These are phyloP conservation scores for Malus asiatica DNA, from an alignment of 306 rosid genomes.

Conservation along the genomic window DNA sequence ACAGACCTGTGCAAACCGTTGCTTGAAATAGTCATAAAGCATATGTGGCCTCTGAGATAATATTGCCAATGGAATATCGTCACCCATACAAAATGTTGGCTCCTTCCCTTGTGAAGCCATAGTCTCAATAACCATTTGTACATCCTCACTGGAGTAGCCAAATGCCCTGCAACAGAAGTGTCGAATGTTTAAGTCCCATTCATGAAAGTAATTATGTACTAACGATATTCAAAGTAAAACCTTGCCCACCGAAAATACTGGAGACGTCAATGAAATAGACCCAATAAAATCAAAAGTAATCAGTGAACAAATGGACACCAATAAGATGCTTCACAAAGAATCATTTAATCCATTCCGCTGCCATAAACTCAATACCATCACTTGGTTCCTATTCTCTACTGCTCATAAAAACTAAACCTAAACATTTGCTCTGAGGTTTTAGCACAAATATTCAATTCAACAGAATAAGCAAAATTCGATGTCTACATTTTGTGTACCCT, in stretches of 20 bases:
- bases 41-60: conserved; percentile 87
- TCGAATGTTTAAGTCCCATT: conserved; percentile 22
- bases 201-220: conserved; percentile 10
- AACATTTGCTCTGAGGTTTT: neutral
- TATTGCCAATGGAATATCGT: conserved; percentile 88
- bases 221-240: conserved; percentile 16
- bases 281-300: neutral
- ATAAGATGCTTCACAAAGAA: neutral
- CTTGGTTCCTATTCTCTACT: neutral
- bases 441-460: neutral
- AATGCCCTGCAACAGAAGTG: conserved; percentile 71
- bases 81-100: conserved; percentile 98
- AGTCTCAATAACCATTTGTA: conserved; percentile 89
- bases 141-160: conserved; percentile 99
- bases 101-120: conserved; percentile 99
- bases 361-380: neutral
- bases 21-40: conserved; percentile 95
- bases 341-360: neutral
- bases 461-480: neutral
- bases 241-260: conserved; percentile 9
- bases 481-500: neutral
- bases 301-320: neutral
- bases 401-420: neutral
- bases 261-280: neutral
- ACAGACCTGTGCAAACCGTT: conserved; percentile 93